These are phyloP conservation scores for Achaetomiella virescens DNA, from an alignment of 495 filamentous ascomycete species.

Conservation along the genomic window DNA sequence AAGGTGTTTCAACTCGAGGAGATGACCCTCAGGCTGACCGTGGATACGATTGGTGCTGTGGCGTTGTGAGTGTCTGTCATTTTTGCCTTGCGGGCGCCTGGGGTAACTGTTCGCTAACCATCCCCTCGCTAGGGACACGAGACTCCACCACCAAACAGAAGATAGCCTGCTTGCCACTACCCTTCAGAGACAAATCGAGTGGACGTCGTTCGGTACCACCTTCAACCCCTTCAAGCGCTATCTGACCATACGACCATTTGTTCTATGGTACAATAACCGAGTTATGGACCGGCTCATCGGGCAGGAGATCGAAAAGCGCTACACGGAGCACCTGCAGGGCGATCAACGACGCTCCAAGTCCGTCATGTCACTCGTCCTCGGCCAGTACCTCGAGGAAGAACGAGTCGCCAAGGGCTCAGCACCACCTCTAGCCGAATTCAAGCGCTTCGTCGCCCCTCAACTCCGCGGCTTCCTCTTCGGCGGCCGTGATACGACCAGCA, in stretches of 20 bases:
- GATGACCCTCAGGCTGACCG: not conserved
- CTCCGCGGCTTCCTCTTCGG: conserved; percentile 34
- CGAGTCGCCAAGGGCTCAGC: not conserved
- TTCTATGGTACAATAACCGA: not conserved
- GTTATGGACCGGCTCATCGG: not conserved
- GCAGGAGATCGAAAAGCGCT: not conserved
- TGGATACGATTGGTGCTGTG: not conserved
- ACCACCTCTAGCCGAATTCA: conserved; percentile 1
- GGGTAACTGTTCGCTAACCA: too few species aligned
- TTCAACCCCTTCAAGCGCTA: not conserved
- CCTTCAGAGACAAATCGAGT: not conserved
- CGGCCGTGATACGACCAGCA: conserved; percentile 35
- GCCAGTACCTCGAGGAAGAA: not conserved
- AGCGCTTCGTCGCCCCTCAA: conserved; percentile 8
- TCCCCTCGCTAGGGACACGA: not conserved
- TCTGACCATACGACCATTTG: not conserved
- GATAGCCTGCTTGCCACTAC: not conserved
- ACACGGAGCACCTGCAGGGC: not conserved
- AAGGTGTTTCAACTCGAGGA: not conserved
- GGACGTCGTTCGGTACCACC: not conserved
- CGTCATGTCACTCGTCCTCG: not conserved
- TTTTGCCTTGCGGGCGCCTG: not conserved
- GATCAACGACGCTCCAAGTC: not conserved
- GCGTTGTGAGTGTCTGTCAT: not conserved
- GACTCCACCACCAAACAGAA: not conserved